These are phyloP conservation scores for Kodamaea sp. DNA, from an alignment of 1,139 yeast genomes.

Conservation along the genomic window DNA sequence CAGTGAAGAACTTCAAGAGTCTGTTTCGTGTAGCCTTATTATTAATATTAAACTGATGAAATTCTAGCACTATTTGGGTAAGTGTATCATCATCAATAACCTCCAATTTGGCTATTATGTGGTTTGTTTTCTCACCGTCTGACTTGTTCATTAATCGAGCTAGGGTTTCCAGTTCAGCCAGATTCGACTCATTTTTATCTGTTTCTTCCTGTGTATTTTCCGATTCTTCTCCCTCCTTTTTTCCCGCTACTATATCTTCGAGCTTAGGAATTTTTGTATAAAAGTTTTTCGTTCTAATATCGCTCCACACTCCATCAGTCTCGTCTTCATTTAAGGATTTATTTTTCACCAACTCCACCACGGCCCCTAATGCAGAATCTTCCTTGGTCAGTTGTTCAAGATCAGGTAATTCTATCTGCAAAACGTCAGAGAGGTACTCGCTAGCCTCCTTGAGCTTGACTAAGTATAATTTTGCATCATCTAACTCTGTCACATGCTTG, in stretches of 20 bases:
- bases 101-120: conserved; percentile 48
- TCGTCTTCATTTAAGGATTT: conserved; percentile 29
- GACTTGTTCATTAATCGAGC: conserved; percentile 16
- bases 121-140: conserved; percentile 48
- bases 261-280: conserved; percentile 45
- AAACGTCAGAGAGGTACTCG: conserved; percentile 45
- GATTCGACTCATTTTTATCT: neutral
- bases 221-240: conserved; percentile 7
- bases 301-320: conserved; percentile 60
- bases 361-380: conserved; percentile 1
- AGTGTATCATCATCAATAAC: conserved; percentile 47
- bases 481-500: conserved; percentile 47
- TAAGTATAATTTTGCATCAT: conserved; percentile 35
- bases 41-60: conserved; percentile 52
- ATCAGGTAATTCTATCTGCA: conserved; percentile 22
- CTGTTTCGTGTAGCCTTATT: conserved; percentile 76
- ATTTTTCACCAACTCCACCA: conserved; percentile 27
- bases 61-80: conserved; percentile 58
- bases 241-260: conserved; percentile 31
- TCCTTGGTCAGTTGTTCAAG: conserved; percentile 17
- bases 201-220: conserved; percentile 1
- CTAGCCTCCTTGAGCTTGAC: conserved; percentile 50
- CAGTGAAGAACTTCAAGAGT: conserved; percentile 56
- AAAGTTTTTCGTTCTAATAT: conserved; percentile 60
- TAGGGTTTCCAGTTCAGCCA: neutral